These are phyloP conservation scores for Vigna reflexopilosa DNA, from an alignment of 306 rosid genomes.

Conservation along the genomic window DNA sequence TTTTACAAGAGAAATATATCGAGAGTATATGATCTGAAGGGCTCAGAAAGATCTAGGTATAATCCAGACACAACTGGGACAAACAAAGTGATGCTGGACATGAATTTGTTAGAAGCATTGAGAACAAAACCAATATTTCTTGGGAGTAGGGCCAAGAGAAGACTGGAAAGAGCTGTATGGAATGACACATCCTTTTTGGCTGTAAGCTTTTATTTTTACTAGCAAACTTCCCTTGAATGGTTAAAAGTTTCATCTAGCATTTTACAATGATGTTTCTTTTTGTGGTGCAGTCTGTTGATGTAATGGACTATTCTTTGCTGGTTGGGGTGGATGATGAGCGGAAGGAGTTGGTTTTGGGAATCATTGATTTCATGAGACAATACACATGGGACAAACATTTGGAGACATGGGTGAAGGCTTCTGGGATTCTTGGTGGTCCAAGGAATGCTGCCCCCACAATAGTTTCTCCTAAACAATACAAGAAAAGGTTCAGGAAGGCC, in stretches of 20 bases:
- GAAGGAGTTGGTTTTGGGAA: slow-evolving; percentile 90
- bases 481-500: slow-evolving; percentile 95
- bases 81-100: slow-evolving; percentile 88
- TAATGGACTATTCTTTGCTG: slow-evolving; percentile 95
- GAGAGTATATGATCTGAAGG: slow-evolving; percentile 94
- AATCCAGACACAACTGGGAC: slow-evolving; percentile 81
- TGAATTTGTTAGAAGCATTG: slow-evolving; percentile 88
- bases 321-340: slow-evolving; percentile 96
- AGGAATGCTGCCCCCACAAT: slow-evolving; percentile 91
- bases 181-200: slow-evolving; percentile 93
- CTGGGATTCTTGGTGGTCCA: slow-evolving; percentile 94
- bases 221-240: neutral
- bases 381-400: slow-evolving; percentile 99
- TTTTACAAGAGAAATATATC: slow-evolving; percentile 87
- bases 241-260: neutral
- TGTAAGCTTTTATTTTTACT: slow-evolving; percentile 52
- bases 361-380: slow-evolving; percentile 97
- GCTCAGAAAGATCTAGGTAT: slow-evolving; percentile 95
- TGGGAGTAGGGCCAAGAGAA: slow-evolving; percentile 95
- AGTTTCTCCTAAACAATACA: slow-evolving; percentile 91
- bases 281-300: slow-evolving; percentile 80
- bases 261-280: neutral
- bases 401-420: slow-evolving; percentile 96
- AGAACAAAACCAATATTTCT: slow-evolving; percentile 93
- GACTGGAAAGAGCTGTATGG: slow-evolving; percentile 95